These are phyloP conservation scores for Zygnema circumcarinatum DNA, from an alignment of 139 green algal genomes.

Conservation along the genomic window DNA sequence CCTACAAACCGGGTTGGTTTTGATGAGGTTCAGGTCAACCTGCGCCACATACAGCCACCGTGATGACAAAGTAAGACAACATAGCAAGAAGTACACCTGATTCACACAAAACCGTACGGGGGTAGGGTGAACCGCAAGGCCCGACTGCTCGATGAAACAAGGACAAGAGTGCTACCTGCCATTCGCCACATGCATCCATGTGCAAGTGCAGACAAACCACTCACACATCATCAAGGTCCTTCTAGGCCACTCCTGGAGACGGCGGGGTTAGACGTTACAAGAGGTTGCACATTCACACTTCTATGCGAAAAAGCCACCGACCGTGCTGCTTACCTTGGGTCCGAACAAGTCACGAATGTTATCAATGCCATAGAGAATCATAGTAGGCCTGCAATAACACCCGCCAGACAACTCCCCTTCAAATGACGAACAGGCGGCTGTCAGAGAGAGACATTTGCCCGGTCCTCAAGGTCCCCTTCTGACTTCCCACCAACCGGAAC, in stretches of 20 bases:
- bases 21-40: slow-evolving; percentile 83
- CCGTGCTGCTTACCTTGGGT: slow-evolving; percentile 79
- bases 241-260: background rate
- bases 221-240: slow-evolving; percentile 7
- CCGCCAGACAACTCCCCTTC: too few species aligned
- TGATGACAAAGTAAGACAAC: slow-evolving; percentile 19
- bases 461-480: too few species aligned
- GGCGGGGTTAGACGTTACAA: background rate
- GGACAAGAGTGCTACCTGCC: background rate
- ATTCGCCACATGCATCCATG: background rate
- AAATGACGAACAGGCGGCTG: too few species aligned
- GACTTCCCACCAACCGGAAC: too few species aligned
- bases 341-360: slow-evolving; percentile 99
- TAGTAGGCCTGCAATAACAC: slow-evolving; percentile 80
- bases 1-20: slow-evolving; percentile 93
- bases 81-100: background rate
- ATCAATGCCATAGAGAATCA: slow-evolving; percentile 98
- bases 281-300: background rate
- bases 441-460: too few species aligned
- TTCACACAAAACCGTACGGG: background rate
- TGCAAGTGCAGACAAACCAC: slow-evolving; percentile 8
- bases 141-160: background rate
- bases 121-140: background rate
- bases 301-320: background rate
- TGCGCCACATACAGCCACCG: background rate